Evolutionary conservation across 2,329 filamentous ascomycete species (phyloP).

Genomic region (Diaporthe batatas): DNA sequence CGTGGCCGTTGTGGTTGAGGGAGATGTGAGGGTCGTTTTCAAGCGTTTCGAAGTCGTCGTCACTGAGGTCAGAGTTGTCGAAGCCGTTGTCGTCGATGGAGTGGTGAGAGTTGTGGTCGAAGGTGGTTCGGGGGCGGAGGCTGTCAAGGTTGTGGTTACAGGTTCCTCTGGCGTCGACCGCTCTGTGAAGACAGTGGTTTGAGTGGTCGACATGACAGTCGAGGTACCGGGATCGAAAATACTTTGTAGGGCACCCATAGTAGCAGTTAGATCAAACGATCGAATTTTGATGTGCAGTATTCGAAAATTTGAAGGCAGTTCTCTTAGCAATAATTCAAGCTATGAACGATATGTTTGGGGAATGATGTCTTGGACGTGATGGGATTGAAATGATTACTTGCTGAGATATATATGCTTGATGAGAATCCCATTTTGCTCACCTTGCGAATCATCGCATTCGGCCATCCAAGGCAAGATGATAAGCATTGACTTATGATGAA

Average conservation of each 20-base stretch:
- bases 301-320: too few relatives aligned
- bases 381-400: background rate
- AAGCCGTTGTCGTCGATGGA: background rate
- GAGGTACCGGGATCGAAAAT: too few relatives aligned
- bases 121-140: too few relatives aligned
- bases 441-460: background rate
- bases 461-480: too few relatives aligned
- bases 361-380: accelerated
- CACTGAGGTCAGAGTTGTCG: background rate
- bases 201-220: background rate
- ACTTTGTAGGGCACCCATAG: too few relatives aligned
- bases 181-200: background rate
- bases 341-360: background rate
- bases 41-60: background rate
- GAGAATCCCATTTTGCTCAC: background rate
- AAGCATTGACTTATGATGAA: background rate
- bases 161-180: background rate
- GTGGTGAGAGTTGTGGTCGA: background rate
- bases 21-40: background rate
- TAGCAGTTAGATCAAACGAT: too few relatives aligned
- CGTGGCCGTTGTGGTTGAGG: background rate
- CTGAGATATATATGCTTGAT: background rate
- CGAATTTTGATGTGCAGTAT: too few relatives aligned
- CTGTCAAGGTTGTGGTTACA: background rate
- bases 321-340: background rate